These are phyloP conservation scores for Neonectria punicea DNA, from an alignment of 2,329 filamentous ascomycete genomes.

Conservation along the genomic window DNA sequence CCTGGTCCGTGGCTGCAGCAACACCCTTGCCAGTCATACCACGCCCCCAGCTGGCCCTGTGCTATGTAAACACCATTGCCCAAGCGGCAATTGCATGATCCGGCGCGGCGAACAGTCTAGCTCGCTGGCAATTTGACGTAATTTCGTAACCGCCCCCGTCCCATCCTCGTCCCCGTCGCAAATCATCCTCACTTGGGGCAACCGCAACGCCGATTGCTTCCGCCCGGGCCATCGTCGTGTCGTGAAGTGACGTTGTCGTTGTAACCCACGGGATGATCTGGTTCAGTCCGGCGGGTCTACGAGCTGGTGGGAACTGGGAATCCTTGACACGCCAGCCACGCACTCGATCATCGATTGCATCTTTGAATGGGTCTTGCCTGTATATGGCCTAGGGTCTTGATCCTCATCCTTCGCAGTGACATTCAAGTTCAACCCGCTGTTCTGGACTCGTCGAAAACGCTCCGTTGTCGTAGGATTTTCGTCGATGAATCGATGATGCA, in stretches of 20 bases:
- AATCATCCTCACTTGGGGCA: constrained; percentile 15
- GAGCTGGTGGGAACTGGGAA: constrained; percentile 21
- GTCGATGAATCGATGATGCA: background rate
- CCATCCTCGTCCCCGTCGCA: constrained; percentile 7
- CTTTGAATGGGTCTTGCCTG: constrained; percentile 9
- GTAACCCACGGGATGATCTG: background rate
- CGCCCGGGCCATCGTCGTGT: constrained; percentile 11
- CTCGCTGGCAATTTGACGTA: constrained; percentile 10
- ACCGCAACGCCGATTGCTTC: constrained; percentile 11
- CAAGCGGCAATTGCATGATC: constrained; percentile 3
- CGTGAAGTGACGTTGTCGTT: constrained; percentile 13
- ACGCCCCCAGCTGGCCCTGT: background rate
- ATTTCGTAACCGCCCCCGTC: constrained; percentile 17
- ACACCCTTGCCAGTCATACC: constrained; percentile 17
- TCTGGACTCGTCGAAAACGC: background rate
- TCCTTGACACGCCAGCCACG: constrained; percentile 19
- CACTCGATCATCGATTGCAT: constrained; percentile 7
- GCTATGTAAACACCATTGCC: background rate
- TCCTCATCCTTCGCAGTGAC: constrained; percentile 5
- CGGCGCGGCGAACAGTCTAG: background rate
- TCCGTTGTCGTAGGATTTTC: background rate
- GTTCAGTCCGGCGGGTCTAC: constrained; percentile 28
- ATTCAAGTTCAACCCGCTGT: background rate
- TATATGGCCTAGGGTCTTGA: constrained; percentile 3
- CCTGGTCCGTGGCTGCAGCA: constrained; percentile 12